Conservation (phyloP, 306 rosid species). For the Prunus dulcis region DNA sequence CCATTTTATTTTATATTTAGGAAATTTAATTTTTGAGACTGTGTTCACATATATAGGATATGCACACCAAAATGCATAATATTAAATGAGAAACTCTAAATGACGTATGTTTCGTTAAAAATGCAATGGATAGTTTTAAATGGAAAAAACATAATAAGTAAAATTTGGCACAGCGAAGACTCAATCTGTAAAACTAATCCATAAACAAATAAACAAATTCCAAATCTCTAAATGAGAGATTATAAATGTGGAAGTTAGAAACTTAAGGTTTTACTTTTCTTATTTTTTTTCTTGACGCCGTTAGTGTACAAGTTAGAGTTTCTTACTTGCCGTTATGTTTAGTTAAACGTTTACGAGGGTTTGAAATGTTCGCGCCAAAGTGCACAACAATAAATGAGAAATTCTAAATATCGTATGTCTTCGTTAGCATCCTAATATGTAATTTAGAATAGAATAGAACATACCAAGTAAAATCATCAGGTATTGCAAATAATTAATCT, state of each 20-base stretch:
- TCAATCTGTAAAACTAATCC: background rate
- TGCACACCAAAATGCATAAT: background rate
- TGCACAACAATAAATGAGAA: no score
- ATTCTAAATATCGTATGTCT: background rate
- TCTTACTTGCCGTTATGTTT: no score
- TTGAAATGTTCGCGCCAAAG: background rate
- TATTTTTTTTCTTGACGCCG: background rate
- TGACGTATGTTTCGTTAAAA: background rate
- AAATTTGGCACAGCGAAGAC: background rate
- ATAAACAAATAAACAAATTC: background rate
- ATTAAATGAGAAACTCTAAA: background rate
- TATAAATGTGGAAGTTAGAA: background rate
- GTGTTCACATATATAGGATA: background rate
- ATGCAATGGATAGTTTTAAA: background rate
- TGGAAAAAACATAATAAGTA: background rate
- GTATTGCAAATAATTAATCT: background rate
- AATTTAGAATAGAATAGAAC: background rate
- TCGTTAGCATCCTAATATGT: background rate
- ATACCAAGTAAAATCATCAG: background rate
- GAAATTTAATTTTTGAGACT: background rate
- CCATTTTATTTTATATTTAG: background rate
- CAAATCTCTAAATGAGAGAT: background rate
- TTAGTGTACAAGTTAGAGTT: background rate
- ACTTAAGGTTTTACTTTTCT: background rate
- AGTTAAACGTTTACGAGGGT: background rate